These are phyloP conservation scores for Termitomyces sp. DNA, from an alignment of 768 basidiomycete genomes.

Conservation along the genomic window DNA sequence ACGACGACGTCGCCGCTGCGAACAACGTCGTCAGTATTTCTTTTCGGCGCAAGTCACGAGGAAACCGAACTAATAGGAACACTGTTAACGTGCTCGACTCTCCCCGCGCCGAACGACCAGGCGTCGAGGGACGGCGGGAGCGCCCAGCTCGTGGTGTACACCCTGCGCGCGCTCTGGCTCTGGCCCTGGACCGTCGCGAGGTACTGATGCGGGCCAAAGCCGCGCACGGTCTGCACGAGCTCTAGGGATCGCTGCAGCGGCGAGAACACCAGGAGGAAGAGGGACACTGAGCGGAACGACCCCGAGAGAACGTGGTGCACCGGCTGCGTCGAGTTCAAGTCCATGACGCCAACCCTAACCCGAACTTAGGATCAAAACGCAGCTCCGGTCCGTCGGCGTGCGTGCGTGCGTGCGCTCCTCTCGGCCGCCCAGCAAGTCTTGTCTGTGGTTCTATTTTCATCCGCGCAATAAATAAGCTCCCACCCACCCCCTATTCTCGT, in stretches of 20 bases:
- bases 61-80: conserved; percentile 37
- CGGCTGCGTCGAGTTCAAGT: no score
- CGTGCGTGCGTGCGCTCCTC: not conserved
- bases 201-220: no score
- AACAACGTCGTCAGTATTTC: not conserved
- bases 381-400: no score
- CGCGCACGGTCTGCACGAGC: no score
- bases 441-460: not conserved
- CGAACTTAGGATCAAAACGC: no score
- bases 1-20: conserved; percentile 50
- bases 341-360: no score
- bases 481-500: not conserved
- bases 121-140: conserved; percentile 40
- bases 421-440: not conserved
- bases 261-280: no score
- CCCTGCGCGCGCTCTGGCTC: not conserved
- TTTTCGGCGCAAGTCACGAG: not conserved
- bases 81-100: conserved; percentile 34
- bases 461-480: not conserved
- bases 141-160: conserved; percentile 40
- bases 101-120: conserved; percentile 36
- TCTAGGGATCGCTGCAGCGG: no score
- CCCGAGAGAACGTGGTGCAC: no score
- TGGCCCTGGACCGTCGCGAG: no score
- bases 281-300: no score